phyloP scores from a whole-genome alignment of 495 filamentous ascomycete genomes.

The Lophiostoma macrostomum region DNA sequence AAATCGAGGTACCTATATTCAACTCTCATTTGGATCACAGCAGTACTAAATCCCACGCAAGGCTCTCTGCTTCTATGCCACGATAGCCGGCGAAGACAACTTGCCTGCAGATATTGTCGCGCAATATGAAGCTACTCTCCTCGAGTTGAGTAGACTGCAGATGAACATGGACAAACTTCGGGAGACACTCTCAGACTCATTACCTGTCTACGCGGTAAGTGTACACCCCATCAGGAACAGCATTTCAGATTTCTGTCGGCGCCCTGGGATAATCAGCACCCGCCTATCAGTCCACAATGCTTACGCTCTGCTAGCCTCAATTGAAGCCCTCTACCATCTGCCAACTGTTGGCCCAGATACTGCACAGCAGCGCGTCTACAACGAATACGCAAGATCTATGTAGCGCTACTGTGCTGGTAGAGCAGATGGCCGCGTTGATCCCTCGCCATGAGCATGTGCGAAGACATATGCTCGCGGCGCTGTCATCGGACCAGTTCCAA shows the following conservation, averaged over 20 bases:
- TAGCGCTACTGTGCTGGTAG: slow-evolving; percentile 1
- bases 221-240: neutral
- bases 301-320: too few relatives aligned
- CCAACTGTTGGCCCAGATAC: too few relatives aligned
- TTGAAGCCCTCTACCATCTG: too few relatives aligned
- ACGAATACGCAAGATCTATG: too few relatives aligned
- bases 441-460: neutral
- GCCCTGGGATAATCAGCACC: too few relatives aligned
- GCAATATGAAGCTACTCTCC: slow-evolving; percentile 10
- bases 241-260: neutral
- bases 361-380: too few relatives aligned
- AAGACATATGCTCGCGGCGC: slow-evolving; percentile 3
- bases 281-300: too few relatives aligned
- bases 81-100: slow-evolving; percentile 5
- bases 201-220: slow-evolving; percentile 24
- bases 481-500: slow-evolving; percentile 10
- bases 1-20: slow-evolving; percentile 44
- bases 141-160: neutral
- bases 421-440: neutral
- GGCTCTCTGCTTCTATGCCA: slow-evolving; percentile 17
- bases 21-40: neutral
- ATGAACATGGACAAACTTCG: neutral
- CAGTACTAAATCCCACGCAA: neutral
- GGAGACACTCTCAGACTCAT: slow-evolving; percentile 20
- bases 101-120: neutral